Evolutionary conservation across 441 rosid genomes (phyloP), one percentile per base, ranked within the genome.

Genomic region (Eutrema salsugineum): DNA sequence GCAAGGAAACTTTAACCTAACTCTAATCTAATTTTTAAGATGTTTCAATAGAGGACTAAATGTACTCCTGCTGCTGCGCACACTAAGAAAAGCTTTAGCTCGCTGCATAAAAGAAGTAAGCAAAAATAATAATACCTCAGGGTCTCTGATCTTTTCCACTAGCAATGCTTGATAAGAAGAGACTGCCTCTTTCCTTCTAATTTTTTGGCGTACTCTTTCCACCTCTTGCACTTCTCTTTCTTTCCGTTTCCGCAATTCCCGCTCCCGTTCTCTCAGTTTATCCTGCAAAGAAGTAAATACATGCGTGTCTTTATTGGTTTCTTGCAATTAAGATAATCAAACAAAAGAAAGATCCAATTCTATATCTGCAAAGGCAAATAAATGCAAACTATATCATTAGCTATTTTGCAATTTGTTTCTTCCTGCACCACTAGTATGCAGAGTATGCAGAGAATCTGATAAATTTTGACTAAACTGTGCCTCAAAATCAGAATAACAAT

Each of bases 161-260:
- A 95, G 91, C 82, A 95, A 83, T 69, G 97, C 97, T 86, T 95
- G 97, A 79, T 88, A 93, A 71, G 98, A 93, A 50, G 92, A 61
- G 67, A 87, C 80, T 15, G 96, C 96, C 63, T 93, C 98, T 79
- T 93, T 95, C 81, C 97, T 83, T 71, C 97, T 86, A 77, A 95
- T 80, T 88, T 95, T 95, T 48, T 77, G 63, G 19, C 93, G 86
- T 71, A 95, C 97, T 84, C 98, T 88, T 75, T 90, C 97, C 94
- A 91, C 88, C 84, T 93, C 98, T 79, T 86, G 97, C 78, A 91
- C 97, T 77, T 93, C 99, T 77, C 99, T 83, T 82, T 91, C 99
- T 76, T 93, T 93, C 77, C 98, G 80, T 80, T 95, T 93, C 54
- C 99, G 90, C 81, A 86, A 54, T 75, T 93, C 97, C 46, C 97